Evolutionary conservation across 1,139 yeast species (phyloP).

Genomic region (Candida neerlandica): DNA sequence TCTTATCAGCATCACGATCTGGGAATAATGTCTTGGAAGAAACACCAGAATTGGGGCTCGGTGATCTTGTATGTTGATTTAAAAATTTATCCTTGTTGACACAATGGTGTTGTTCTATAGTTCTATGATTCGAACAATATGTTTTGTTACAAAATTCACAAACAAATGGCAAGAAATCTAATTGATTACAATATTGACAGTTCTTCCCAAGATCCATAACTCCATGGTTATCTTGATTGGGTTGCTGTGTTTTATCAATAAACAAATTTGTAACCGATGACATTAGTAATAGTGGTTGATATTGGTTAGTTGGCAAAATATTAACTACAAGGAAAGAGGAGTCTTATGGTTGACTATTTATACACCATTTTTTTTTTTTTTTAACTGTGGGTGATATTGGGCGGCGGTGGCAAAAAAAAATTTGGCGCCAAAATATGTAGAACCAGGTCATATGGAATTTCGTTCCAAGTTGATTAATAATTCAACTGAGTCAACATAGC

Average conservation of each 20-base stretch:
- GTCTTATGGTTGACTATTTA: neutral
- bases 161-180: conserved; percentile 70
- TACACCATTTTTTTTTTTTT: neutral
- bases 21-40: conserved; percentile 57
- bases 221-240: conserved; percentile 42
- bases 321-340: neutral
- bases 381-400: neutral
- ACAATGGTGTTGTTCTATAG: conserved; percentile 51
- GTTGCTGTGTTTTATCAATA: conserved; percentile 21
- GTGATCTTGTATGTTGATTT: conserved; percentile 15
- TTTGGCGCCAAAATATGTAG: neutral
- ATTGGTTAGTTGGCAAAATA: neutral
- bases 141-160: conserved; percentile 59
- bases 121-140: conserved; percentile 62
- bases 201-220: conserved; percentile 71
- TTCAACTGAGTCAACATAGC: too few species aligned
- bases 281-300: conserved; percentile 3
- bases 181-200: conserved; percentile 61
- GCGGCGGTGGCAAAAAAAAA: conserved; percentile 21
- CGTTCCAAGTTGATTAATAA: neutral
- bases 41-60: conserved; percentile 19
- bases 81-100: conserved; percentile 21
- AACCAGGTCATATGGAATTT: neutral
- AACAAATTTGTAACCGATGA: conserved; percentile 19
- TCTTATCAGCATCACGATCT: conserved; percentile 45